Base-by-base conservation (phyloP, 2,329 filamentous ascomycete genomes). In the Verticillium tricorpus region DNA sequence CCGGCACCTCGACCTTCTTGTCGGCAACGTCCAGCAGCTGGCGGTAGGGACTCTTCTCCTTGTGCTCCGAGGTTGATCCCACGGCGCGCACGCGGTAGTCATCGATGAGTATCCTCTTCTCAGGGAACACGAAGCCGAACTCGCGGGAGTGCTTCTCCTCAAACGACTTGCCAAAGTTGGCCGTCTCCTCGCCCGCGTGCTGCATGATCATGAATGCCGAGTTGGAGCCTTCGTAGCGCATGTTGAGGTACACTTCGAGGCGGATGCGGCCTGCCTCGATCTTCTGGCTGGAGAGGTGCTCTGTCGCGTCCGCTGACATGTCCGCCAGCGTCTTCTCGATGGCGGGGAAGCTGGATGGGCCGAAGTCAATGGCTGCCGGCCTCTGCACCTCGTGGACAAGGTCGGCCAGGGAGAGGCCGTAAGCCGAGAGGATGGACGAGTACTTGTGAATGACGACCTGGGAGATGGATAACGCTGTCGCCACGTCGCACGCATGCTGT, bases 111-210 rank as follows among this genome's bases (percentile, higher is more conserved):
- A 67, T 66, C 1, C 85, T 89, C 22, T 62, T 59, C 0, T 63
- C 3, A 69, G 69, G 58, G 73, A 72, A 4, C 4, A 62, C 61
- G 71, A 92, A 92, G 1, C 89, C 89, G 68, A 92, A 92, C 68
- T 91, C 89, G 68, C 89, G 88, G 65, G 89, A 83, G 69, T 93
- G 89, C 63, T 90, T 86, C 66, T 85, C 84, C 56, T 89, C 74
- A 63, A 92, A 91, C 0, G 87, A 88, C 61, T 85, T 82, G 2
- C 85, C 87, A 72, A 89, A 91, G 0, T 84, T 85, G 80, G 83
- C 31, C 14, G 34, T 34, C 31, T 70, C 60, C 69, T 69, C 69
- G 59, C 68, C 68, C 2, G 62, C 62, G 1, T 67, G 69, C 63
- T 69, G 66, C 59, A 72, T 61, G 11, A 74, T 72, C 73, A 75